Conservation (phyloP, 1,284 basidiomycete species). For the Moniliella sp. region DNA sequence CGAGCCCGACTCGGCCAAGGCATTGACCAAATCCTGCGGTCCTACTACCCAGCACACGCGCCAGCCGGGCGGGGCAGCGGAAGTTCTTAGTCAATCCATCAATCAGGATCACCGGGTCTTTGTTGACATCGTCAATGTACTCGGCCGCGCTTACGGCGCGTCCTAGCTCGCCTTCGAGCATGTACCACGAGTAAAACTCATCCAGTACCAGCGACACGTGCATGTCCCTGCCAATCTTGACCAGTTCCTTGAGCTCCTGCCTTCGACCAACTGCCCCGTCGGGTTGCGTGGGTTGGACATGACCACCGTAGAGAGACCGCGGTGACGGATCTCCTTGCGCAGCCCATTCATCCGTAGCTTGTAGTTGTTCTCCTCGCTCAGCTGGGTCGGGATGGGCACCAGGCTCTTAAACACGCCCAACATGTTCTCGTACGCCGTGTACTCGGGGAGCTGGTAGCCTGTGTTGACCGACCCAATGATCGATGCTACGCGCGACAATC, state of each 20-base stretch:
- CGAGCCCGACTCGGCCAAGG: constrained; percentile 13
- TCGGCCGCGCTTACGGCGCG: constrained; percentile 59
- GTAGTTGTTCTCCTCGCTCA: constrained; percentile 41
- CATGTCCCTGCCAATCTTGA: constrained; percentile 47
- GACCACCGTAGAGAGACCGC: constrained; percentile 59
- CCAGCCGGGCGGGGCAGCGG: constrained; percentile 18
- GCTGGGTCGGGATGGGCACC: constrained; percentile 43
- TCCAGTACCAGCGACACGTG: constrained; percentile 44
- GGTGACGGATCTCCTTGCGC: constrained; percentile 17
- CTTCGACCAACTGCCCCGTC: constrained; percentile 74
- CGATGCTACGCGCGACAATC: constrained; percentile 67
- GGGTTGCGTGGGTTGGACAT: constrained; percentile 79
- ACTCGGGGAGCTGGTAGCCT: constrained; percentile 65
- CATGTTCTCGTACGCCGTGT: constrained; percentile 49
- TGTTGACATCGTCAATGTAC: constrained; percentile 62
- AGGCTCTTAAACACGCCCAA: constrained; percentile 67
- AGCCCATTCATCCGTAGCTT: constrained; percentile 48
- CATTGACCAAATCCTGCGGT: constrained; percentile 16
- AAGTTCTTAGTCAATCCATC: constrained; percentile 74
- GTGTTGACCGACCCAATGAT: constrained; percentile 61
- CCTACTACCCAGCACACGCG: constrained; percentile 82
- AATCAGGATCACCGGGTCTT: constrained; percentile 60
- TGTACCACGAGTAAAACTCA: constrained; percentile 75
- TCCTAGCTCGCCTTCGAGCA: constrained; percentile 54
- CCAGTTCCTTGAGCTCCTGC: constrained; percentile 57